Percentiles rank a stretch among this genome's conserved stretches.
These are phyloP conservation scores for Schizophyllum commune DNA, from an alignment of 1,284 basidiomycete species.

Conservation along the genomic window DNA sequence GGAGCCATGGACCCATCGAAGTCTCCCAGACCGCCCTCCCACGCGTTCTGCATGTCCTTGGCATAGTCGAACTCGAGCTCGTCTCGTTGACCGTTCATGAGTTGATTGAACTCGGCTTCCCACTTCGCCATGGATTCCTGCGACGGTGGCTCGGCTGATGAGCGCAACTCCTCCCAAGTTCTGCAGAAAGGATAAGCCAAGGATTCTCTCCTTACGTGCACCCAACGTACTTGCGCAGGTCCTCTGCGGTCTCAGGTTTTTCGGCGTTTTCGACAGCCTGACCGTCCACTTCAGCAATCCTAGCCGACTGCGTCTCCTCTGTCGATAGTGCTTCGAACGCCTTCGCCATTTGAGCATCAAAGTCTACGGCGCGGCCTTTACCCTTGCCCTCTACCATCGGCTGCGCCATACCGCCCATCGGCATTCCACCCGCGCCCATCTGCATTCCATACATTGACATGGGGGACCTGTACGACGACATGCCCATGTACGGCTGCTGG, in stretches of 20 bases:
- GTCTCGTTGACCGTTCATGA: conserved; percentile 61
- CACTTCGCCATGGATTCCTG: conserved; percentile 72
- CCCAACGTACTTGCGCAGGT: conserved; percentile 4
- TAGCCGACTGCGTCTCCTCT: conserved; percentile 34
- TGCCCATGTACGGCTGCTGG: conserved; percentile 28
- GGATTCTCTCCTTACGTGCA: no score
- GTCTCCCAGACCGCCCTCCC: conserved; percentile 46
- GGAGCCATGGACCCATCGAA: conserved; percentile 31
- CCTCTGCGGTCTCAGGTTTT: conserved; percentile 20
- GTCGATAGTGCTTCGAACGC: conserved; percentile 40
- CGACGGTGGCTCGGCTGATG: conserved; percentile 47
- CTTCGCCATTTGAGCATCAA: conserved; percentile 70
- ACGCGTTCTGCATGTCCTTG: conserved; percentile 51
- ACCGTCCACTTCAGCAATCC: conserved; percentile 48
- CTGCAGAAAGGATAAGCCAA: conserved; percentile 31
- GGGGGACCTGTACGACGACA: conserved; percentile 22
- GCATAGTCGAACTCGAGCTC: conserved; percentile 58
- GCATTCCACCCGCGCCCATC: conserved; percentile 28
- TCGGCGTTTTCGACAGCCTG: conserved; percentile 33
- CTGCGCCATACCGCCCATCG: conserved; percentile 21
- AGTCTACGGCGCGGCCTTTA: conserved; percentile 68
- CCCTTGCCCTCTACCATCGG: conserved; percentile 49
- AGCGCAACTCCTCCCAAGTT: conserved; percentile 51
- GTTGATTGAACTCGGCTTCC: conserved; percentile 84
- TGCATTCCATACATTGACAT: conserved; percentile 26